phyloP scores from a whole-genome alignment of 441 rosid genomes.

The Codiaeum variegatum region DNA sequence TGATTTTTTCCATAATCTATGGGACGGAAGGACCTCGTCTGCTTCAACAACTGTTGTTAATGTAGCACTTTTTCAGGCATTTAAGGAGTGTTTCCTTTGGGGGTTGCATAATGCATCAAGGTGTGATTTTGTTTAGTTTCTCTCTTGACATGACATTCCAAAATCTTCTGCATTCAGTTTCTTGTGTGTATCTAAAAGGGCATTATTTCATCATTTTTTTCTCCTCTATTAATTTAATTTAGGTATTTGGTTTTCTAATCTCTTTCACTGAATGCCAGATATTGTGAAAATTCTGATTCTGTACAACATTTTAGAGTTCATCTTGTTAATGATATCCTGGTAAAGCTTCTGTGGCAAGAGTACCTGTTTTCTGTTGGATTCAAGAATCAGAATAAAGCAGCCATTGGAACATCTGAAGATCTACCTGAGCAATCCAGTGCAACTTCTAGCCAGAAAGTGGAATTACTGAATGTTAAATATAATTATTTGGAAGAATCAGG shows the following conservation, averaged over 20 bases:
- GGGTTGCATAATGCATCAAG: conserved; percentile 70
- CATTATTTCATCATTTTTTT: background rate
- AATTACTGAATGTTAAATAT: conserved; percentile 31
- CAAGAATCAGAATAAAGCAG: conserved; percentile 27
- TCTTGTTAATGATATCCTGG: conserved; percentile 59
- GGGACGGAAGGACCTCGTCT: conserved; percentile 72
- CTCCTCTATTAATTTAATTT: conserved; percentile 2
- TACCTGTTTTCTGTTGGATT: conserved; percentile 35
- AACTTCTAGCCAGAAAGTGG: conserved; percentile 34
- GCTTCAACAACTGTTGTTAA: conserved; percentile 47
- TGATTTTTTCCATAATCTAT: conserved; percentile 66
- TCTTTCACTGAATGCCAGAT: conserved; percentile 36
- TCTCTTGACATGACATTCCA: conserved; percentile 9
- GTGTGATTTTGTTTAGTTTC: conserved; percentile 32
- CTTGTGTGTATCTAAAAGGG: background rate
- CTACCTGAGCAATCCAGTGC: conserved; percentile 27
- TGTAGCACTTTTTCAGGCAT: conserved; percentile 57
- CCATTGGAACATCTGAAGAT: conserved; percentile 29
- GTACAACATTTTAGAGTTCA: conserved; percentile 43
- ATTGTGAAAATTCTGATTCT: conserved; percentile 47
- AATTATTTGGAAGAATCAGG: conserved; percentile 67
- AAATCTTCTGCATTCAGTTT: conserved; percentile 19
- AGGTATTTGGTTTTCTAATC: conserved; percentile 21
- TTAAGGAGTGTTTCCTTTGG: conserved; percentile 84
- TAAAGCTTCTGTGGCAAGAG: conserved; percentile 79